Base-by-base conservation (phyloP, 306 rosid species). In the Prunus fruticosa region DNA sequence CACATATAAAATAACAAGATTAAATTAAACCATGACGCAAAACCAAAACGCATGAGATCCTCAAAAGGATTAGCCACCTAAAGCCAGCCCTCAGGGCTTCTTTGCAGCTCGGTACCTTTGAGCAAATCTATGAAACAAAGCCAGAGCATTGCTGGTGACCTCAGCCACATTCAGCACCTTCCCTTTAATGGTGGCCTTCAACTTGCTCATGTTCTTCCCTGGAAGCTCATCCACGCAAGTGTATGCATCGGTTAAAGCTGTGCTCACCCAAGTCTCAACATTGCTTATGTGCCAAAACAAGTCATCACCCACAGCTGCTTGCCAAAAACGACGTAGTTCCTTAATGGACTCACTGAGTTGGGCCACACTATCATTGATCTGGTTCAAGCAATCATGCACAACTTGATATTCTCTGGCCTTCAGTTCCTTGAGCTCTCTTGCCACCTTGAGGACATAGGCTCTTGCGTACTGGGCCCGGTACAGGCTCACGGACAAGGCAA, bases 251-350 rank as follows among this genome's bases (percentile, higher is more conserved):
- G 92, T 89, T 43, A 89, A 58, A 19, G 96, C 92, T 0, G 90
- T 70, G 43, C 93, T 80, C 2, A 79, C 84, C 96, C 96, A 91
- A 32, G 92, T 70, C 82, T 91, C 88, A 22, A 91, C 89, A 2
- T 89, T 87, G 18, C 90, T 87, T 3, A 89, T 75, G 34, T 89
- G 96, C 93, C 93, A 91, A 77, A 82, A 73, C 23, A 82, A 28
- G 28, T 73, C 72, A 30, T 82, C 87, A 23, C 77, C 76, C 1
- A 76, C 71, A 9, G 76, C 15, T n/a, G 69, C 50, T 0, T 64
- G 51, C 7, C 38, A 80, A 38, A 91, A 67, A 5, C 61, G 58
- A 0, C 60, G 60, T 0, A 91, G 78, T 46, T 89, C 93, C 50
- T 72, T 80, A 28, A 87, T 82, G 0, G 96, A 77, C 46, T 77